Conservation (phyloP, 2,329 filamentous ascomycete genomes). For the Sporothrix brunneoviolacea region DNA sequence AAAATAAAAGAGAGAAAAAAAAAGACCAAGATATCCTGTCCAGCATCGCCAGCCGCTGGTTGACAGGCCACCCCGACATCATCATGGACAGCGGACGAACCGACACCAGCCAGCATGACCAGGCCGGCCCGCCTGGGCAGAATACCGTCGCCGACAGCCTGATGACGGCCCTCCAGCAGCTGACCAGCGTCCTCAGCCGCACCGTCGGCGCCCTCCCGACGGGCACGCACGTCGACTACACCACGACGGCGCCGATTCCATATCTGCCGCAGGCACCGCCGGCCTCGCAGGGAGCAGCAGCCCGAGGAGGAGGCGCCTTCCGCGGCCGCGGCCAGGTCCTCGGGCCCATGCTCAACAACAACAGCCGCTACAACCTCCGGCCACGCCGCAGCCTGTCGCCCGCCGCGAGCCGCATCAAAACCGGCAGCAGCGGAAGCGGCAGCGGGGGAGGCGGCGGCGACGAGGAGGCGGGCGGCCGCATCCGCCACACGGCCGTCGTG, state of each 20-base stretch:
- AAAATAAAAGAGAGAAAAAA: no score
- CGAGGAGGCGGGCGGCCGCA: background rate
- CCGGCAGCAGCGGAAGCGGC: background rate
- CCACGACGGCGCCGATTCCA: background rate
- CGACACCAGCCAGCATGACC: no score
- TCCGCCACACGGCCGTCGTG: background rate
- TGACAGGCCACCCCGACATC: no score
- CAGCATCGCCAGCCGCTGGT: no score
- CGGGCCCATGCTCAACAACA: background rate
- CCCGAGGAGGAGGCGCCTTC: background rate
- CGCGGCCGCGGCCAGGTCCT: background rate
- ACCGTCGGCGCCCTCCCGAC: background rate
- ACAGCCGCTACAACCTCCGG: background rate
- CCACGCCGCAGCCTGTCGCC: background rate
- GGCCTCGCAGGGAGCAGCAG: background rate
- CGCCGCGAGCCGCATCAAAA: background rate
- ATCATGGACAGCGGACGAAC: no score
- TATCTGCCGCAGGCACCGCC: background rate
- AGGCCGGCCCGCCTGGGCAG: no score
- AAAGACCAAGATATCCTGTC: no score
- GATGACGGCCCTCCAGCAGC: background rate
- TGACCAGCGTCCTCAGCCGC: background rate
- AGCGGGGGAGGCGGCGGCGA: background rate
- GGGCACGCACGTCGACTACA: background rate
- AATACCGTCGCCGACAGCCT: no score